Percentiles rank a stretch among this genome's conserved stretches.
These are phyloP conservation scores for Colletotrichum salicis DNA, from an alignment of 2,329 filamentous ascomycete genomes.

Conservation along the genomic window DNA sequence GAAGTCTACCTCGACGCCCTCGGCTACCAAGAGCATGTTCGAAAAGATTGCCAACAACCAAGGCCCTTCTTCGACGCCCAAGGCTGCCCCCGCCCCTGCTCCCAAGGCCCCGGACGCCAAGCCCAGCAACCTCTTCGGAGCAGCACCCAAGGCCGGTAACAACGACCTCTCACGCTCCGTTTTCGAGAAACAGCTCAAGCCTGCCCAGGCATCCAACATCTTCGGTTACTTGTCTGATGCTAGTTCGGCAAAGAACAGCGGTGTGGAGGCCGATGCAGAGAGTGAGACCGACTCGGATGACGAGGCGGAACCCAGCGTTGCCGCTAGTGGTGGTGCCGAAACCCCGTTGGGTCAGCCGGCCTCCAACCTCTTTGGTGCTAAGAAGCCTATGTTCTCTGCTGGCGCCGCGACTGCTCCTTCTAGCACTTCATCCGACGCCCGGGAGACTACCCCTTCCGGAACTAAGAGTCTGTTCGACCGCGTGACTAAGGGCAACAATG, in stretches of 20 bases:
- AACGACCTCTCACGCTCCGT: conserved; percentile 55
- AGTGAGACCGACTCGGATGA: conserved; percentile 56
- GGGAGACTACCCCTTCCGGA: conserved; percentile 55
- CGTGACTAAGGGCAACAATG: conserved; percentile 60
- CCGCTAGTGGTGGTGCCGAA: conserved; percentile 53
- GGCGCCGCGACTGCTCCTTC: conserved; percentile 42
- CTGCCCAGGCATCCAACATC: conserved; percentile 57
- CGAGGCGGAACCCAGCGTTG: conserved; percentile 53
- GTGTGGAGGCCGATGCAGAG: conserved; percentile 58
- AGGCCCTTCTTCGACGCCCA: conserved; percentile 45
- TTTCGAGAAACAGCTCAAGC: conserved; percentile 51
- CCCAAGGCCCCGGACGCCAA: conserved; percentile 44
- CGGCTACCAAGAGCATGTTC: conserved; percentile 66
- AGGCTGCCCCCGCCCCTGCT: conserved; percentile 40
- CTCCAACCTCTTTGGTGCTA: conserved; percentile 43
- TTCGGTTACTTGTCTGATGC: conserved; percentile 70
- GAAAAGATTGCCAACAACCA: conserved; percentile 66
- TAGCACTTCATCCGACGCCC: conserved; percentile 53
- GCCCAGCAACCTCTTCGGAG: conserved; percentile 44
- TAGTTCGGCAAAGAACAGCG: conserved; percentile 66
- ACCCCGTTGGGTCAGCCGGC: conserved; percentile 52
- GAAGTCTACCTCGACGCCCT: conserved; percentile 57
- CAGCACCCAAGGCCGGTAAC: conserved; percentile 47
- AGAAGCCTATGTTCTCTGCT: conserved; percentile 40
- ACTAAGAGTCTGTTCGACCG: conserved; percentile 65